phyloP scores from a whole-genome alignment of 2,329 filamentous ascomycete species.

The Ascochyta pisi region DNA sequence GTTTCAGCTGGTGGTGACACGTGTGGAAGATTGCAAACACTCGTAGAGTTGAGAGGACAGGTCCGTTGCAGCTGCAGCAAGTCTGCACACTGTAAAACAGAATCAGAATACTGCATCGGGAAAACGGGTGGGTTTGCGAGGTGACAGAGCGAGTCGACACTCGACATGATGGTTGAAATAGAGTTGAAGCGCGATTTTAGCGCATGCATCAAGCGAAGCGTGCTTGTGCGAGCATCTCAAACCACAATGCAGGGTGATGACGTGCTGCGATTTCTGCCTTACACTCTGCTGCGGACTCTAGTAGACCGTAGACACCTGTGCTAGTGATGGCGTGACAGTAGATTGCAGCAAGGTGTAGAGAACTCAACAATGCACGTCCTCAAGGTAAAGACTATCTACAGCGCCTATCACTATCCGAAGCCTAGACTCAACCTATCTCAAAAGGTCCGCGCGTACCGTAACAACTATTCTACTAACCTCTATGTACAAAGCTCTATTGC shows the following conservation, averaged over 20 bases:
- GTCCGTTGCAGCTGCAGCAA: not conserved
- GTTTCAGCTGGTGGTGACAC: constrained; percentile 4
- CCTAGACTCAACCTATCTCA: too few relatives aligned
- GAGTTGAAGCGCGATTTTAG: not conserved
- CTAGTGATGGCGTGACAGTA: too few relatives aligned
- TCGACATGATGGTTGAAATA: not conserved
- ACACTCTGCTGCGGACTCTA: not conserved
- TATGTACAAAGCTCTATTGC: too few relatives aligned
- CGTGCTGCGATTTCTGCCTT: not conserved
- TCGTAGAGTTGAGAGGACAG: not conserved
- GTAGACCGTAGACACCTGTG: not conserved
- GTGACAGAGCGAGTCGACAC: not conserved
- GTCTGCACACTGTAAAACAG: not conserved
- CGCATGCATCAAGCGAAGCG: not conserved
- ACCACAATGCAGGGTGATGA: not conserved
- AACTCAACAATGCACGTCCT: too few relatives aligned
- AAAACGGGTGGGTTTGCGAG: not conserved
- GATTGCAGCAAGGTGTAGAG: too few relatives aligned
- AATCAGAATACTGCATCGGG: not conserved
- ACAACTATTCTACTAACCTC: too few relatives aligned
- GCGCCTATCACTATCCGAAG: too few relatives aligned
- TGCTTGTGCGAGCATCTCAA: not conserved
- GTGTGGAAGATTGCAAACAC: not conserved
- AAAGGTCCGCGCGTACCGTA: too few relatives aligned
- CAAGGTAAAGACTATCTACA: too few relatives aligned